Base-by-base conservation (phyloP, 1,139 yeast species). In the Insectozyma bohioensis region DNA sequence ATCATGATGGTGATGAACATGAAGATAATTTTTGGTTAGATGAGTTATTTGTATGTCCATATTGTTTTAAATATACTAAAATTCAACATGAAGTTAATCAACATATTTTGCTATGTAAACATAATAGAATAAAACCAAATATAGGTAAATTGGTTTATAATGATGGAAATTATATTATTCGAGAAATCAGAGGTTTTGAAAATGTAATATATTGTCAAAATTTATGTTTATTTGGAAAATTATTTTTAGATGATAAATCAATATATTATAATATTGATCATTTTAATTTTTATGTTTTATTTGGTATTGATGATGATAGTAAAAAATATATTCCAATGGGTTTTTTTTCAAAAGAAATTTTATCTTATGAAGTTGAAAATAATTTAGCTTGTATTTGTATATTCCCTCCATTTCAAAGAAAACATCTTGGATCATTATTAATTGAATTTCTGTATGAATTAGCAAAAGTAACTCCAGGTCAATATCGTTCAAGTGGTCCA, bases 191-290 rank as follows among this genome's bases (percentile, higher is more conserved):
- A 45, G 96, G 95, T 1, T 63, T 67, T 15, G 64, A 73, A 32
- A 73, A 80, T 43, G 69, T 71, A 35, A 55, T 87, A 17, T 87
- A 81, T 44, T 79, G 95, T 43, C 97, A 90, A 51, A 81, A 86
- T 46, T 58, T 92, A 42, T 81, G 94, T 37, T 63, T 92, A 5
- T 84, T 90, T 58, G 94, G 95, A 1, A 87, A 88, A 56, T 69
- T 92, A 25, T 92, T 86, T 49, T 70, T 92, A n/a, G 96, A 88
- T 45, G 88, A 86, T 55, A 92, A 92, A 56, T 85, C 95, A 0
- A 83, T 90, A 20, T 87, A 80, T 53, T 92, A 84, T 56, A 75
- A 81, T 29, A 76, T 87, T 6, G 90, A 84, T 26, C 73, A 75
- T 34, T 92, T 85, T 56, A 90, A 86, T 40, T 87, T 87, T 54